Evolutionary conservation across 2,329 filamentous ascomycete species (phyloP).

Genomic region (Venturia aucupariae): DNA sequence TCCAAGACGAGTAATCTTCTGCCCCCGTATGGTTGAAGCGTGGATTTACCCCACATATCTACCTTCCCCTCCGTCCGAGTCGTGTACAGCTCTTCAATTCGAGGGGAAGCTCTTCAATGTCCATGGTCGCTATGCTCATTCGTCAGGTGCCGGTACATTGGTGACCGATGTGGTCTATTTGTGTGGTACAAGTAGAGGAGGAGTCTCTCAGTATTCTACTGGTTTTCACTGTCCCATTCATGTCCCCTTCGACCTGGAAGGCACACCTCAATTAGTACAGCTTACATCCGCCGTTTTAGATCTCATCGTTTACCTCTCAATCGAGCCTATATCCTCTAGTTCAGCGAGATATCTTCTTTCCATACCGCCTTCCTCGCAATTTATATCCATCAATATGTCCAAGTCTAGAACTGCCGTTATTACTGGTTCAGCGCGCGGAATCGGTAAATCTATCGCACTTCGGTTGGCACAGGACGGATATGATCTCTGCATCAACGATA

Average conservation of each 20-base stretch:
- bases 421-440: slow-evolving; percentile 30
- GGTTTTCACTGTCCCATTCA: too few species aligned
- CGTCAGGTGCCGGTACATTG: neutral
- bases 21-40: neutral
- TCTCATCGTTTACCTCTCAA: neutral
- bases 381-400: neutral
- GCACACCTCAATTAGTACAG: neutral
- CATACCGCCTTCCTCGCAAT: neutral
- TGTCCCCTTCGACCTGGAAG: neutral
- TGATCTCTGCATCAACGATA: slow-evolving; percentile 56
- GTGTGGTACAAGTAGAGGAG: neutral
- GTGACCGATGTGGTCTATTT: neutral
- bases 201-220: neutral
- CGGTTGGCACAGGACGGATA: slow-evolving; percentile 58
- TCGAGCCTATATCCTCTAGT: neutral
- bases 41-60: neutral
- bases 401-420: slow-evolving; percentile 24
- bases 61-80: neutral
- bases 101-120: neutral
- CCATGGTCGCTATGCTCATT: neutral
- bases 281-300: neutral
- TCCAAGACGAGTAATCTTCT: neutral
- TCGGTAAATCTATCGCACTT: slow-evolving; percentile 52
- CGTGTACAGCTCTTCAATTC: neutral
- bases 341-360: neutral